phyloP scores from a whole-genome alignment of 1,284 basidiomycete genomes.

The Moesziomyces parantarcticus region DNA sequence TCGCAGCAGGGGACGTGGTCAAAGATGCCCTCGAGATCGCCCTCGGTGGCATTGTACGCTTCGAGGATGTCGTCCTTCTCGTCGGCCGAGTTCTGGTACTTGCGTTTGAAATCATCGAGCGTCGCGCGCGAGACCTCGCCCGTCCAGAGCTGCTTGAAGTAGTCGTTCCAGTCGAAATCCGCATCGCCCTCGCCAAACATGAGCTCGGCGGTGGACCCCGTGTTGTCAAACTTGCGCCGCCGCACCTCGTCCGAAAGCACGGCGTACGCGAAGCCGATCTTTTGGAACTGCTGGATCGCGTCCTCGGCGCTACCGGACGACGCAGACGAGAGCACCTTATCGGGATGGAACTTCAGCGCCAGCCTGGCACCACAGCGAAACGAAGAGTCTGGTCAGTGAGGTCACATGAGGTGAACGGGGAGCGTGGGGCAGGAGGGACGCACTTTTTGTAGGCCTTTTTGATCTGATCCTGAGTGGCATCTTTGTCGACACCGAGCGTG shows the following conservation, averaged over 20 bases:
- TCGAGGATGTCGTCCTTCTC: constrained; percentile 60
- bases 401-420: not conserved
- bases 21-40: constrained; percentile 56
- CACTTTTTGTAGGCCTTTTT: constrained; percentile 63
- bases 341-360: constrained; percentile 66
- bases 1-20: constrained; percentile 62
- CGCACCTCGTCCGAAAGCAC: constrained; percentile 61
- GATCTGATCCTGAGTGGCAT: constrained; percentile 58
- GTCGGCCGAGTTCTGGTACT: constrained; percentile 63
- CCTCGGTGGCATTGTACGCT: constrained; percentile 56
- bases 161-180: constrained; percentile 67
- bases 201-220: constrained; percentile 62
- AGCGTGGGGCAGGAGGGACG: constrained; percentile 8
- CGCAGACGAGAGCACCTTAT: constrained; percentile 57
- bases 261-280: constrained; percentile 66
- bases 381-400: not conserved
- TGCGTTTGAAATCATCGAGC: constrained; percentile 59
- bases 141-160: constrained; percentile 66
- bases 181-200: constrained; percentile 60
- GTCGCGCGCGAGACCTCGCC: constrained; percentile 62
- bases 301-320: constrained; percentile 33
- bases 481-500: constrained; percentile 52
- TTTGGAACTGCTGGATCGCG: constrained; percentile 59
- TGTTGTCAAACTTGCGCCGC: constrained; percentile 61
- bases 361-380: constrained; percentile 30